phyloP scores from a whole-genome alignment of 176 grass and related monocot species.

The Oryza rufipogon region DNA sequence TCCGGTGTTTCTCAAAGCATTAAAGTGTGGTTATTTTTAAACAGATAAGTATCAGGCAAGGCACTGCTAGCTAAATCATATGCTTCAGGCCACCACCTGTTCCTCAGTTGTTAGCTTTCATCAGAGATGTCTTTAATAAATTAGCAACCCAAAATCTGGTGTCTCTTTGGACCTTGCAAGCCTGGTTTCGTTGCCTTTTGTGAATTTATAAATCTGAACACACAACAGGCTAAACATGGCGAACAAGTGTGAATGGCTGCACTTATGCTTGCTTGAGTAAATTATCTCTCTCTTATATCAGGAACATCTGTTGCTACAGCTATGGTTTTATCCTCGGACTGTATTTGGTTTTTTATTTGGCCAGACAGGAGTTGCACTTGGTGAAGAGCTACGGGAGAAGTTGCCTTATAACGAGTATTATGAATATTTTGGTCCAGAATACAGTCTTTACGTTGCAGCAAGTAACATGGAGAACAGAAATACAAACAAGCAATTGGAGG shows the following conservation, averaged over 20 bases:
- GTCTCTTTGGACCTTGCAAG: not conserved
- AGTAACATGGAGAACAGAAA: conserved; percentile 99
- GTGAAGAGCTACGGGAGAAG: conserved; percentile 75
- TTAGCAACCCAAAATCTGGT: not conserved
- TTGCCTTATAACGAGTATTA: conserved; percentile 89
- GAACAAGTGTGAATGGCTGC: not conserved
- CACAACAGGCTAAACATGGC: not conserved
- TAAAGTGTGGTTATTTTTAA: not conserved
- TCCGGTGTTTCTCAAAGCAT: not conserved
- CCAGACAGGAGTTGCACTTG: conserved; percentile 87
- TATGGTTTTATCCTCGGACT: not conserved
- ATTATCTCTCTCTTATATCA: not conserved
- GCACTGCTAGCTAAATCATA: not conserved
- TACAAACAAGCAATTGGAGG: conserved; percentile 63
- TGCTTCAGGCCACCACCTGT: not conserved
- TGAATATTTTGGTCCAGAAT: conserved; percentile 96
- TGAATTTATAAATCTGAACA: not conserved
- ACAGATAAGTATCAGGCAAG: too few relatives aligned
- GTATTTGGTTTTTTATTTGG: conserved; percentile 7
- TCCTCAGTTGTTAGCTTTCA: not conserved
- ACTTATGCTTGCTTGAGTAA: not conserved
- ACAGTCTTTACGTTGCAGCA: conserved; percentile 85
- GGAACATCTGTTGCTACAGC: not conserved
- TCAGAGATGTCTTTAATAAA: not conserved
- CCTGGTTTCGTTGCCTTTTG: not conserved